Base-by-base conservation (phyloP, 2,329 filamentous ascomycete species). In the Verticillium klebahnii region DNA sequence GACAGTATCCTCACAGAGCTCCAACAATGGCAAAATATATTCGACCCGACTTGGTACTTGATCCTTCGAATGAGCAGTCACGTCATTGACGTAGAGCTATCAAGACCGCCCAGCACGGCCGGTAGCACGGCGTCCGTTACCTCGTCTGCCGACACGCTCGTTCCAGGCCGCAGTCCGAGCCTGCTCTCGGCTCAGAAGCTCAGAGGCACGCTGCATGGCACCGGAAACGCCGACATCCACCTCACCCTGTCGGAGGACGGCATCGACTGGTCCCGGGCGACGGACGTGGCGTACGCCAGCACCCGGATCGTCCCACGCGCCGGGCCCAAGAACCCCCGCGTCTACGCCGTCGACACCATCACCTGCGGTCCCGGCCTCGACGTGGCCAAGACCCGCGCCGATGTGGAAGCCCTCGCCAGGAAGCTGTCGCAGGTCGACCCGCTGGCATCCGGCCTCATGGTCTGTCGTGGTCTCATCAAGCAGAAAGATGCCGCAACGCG, bases 401-500 rank as follows among this genome's bases (percentile, higher is more conserved):
- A 72, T 58, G 65, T 67, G 11, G 67, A 70, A 17, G 66, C 69
- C 11, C 63, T 50, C 40, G 40, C 40, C 17, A 50, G 8, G 40
- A n/a, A 50, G 40, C 17, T 25, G 17, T 50, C 17, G 2, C 40
- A n/a, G 17, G 40, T 25, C 17, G 40, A 25, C n/a, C 17, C 40
- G 17, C 11, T 15, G 11, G 17, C 2, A 1, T 25, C 40, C 23
- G 17, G 40, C 12, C n/a, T 29, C 29, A 19, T 55, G 19, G 19
- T 19, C 50, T 55, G 50, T 23, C 23, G 14, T 11, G 50, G 50
- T 8, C 50, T 55, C 6, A 19, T 55, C 50, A 55, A 55, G 50
- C 19, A 2, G 9, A 19, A 25, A 14, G 19, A 55, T 3, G 19
- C 23, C 19, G 23, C 8, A 5, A 17, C 17, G 12, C 50, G 23